phyloP scores from a whole-genome alignment of 2,329 filamentous ascomycete genomes.

The Epichloe amarillans region DNA sequence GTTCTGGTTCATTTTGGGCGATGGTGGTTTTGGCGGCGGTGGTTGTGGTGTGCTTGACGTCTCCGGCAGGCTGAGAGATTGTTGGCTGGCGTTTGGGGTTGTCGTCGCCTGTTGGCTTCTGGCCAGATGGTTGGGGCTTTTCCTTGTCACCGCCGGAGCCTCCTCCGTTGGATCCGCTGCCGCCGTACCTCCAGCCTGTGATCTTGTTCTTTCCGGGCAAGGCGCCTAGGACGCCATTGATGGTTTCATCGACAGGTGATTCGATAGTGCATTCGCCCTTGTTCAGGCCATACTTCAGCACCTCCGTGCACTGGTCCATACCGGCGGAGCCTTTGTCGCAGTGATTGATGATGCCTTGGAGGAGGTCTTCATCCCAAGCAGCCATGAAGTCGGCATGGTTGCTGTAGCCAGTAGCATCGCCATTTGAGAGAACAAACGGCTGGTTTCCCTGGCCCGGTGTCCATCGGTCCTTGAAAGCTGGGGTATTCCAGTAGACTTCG shows the following conservation, averaged over 20 bases:
- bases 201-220: slow-evolving; percentile 45
- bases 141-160: slow-evolving; percentile 5
- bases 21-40: neutral
- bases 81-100: neutral
- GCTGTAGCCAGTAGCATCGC: slow-evolving; percentile 57
- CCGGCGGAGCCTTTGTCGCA: slow-evolving; percentile 47
- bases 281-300: slow-evolving; percentile 31
- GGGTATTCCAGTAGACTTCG: slow-evolving; percentile 49
- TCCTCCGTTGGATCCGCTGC: neutral
- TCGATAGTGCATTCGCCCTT: slow-evolving; percentile 36
- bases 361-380: slow-evolving; percentile 53
- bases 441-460: slow-evolving; percentile 37
- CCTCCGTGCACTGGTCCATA: slow-evolving; percentile 49
- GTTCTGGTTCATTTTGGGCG: neutral
- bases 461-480: slow-evolving; percentile 38
- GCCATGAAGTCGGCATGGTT: slow-evolving; percentile 62
- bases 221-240: slow-evolving; percentile 28
- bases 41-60: neutral
- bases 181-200: slow-evolving; percentile 36
- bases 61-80: neutral
- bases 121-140: neutral
- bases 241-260: slow-evolving; percentile 31
- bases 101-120: neutral
- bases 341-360: slow-evolving; percentile 53
- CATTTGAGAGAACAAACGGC: slow-evolving; percentile 57